Percentiles rank a stretch among this genome's conserved stretches.
These are phyloP conservation scores for Ceratocystis variospora DNA, from an alignment of 2,329 filamentous ascomycete species.

Conservation along the genomic window DNA sequence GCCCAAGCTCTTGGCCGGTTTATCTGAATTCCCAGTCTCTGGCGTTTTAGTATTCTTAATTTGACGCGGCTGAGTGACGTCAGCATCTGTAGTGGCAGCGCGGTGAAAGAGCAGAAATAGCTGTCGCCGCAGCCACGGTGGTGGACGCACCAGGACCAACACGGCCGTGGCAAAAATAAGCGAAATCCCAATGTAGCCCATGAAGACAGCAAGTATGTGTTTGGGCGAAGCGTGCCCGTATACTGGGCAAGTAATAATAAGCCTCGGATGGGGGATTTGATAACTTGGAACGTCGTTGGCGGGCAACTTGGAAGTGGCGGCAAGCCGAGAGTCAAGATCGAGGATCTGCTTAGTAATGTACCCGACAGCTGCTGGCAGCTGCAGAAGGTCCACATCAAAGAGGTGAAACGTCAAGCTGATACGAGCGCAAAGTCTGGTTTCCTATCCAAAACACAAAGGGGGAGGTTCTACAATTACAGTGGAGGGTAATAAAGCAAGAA, in stretches of 20 bases:
- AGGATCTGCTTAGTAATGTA: too few relatives aligned
- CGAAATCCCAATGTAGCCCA: slow-evolving; percentile 48
- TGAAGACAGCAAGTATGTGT: slow-evolving; percentile 23
- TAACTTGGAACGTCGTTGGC: too few relatives aligned
- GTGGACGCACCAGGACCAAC: slow-evolving; percentile 41
- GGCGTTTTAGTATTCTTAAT: too few relatives aligned
- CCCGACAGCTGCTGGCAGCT: neutral
- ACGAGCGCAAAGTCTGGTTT: neutral
- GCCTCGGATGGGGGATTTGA: neutral
- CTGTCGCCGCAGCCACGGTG: slow-evolving; percentile 33
- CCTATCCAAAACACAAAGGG: neutral
- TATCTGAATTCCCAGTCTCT: too few relatives aligned
- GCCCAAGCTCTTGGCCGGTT: too few relatives aligned
- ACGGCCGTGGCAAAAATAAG: slow-evolving; percentile 48
- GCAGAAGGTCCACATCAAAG: neutral
- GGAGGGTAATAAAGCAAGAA: neutral
- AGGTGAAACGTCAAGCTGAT: neutral
- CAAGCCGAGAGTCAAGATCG: too few relatives aligned
- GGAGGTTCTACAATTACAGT: neutral
- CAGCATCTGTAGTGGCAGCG: neutral
- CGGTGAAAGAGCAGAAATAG: slow-evolving; percentile 24
- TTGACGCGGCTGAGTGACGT: neutral
- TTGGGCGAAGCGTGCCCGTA: neutral
- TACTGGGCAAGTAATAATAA: too few relatives aligned
- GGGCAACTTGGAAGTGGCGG: too few relatives aligned